Percentiles rank a stretch among this genome's conserved stretches.
These are phyloP conservation scores for Solanum pennellii DNA, from an alignment of 257 asterid genomes.

Conservation along the genomic window DNA sequence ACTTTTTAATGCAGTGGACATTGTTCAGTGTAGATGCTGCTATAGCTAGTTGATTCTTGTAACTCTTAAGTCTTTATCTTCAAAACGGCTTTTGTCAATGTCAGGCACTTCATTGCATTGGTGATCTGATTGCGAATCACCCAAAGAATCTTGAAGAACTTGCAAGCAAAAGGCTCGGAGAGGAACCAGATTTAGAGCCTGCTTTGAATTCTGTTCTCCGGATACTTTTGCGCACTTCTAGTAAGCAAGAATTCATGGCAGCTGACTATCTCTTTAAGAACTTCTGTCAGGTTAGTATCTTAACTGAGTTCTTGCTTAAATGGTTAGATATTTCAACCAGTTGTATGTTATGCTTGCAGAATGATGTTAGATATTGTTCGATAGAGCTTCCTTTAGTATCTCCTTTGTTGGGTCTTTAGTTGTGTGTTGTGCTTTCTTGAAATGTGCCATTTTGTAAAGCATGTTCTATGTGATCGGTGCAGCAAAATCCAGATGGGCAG, in stretches of 20 bases:
- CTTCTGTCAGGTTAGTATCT: slow-evolving; percentile 77
- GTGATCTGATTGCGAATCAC: slow-evolving; percentile 58
- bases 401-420: neutral
- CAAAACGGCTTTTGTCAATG: neutral
- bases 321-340: neutral
- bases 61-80: neutral
- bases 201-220: slow-evolving; percentile 77
- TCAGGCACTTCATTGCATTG: slow-evolving; percentile 85
- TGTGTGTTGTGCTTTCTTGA: neutral
- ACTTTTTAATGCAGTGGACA: neutral
- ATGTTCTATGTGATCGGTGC: slow-evolving; percentile 14
- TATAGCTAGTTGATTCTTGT: neutral
- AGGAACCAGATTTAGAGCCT: slow-evolving; percentile 72
- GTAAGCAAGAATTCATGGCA: slow-evolving; percentile 74
- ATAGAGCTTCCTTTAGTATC: neutral
- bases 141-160: slow-evolving; percentile 73
- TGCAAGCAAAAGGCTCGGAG: slow-evolving; percentile 79
- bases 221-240: slow-evolving; percentile 68
- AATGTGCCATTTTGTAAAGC: neutral
- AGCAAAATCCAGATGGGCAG: slow-evolving; percentile 89
- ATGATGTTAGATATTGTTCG: neutral
- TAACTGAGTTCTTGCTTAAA: neutral
- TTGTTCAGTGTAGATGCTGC: neutral
- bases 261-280: slow-evolving; percentile 79
- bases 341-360: neutral